A percentile compares a stretch with the other conserved stretches of the same genome.
phyloP scores from a whole-genome alignment of 192 early-diverging fungal genomes.

The Lobulomyces angularis region DNA sequence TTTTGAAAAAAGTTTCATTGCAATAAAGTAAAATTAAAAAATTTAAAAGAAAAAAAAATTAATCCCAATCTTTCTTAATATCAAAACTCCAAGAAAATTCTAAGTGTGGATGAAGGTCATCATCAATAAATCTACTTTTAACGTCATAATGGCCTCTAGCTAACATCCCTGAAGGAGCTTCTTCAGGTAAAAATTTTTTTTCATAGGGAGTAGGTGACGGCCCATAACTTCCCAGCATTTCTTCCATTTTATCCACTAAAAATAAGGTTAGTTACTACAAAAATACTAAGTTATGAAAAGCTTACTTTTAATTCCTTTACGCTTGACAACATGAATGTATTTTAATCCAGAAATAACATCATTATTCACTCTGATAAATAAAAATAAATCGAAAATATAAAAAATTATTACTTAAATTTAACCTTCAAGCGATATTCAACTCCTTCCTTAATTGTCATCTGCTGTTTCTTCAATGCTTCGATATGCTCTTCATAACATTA shows the following conservation, averaged over 20 bases:
- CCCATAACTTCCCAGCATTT: slow-evolving; percentile 95
- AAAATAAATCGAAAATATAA: neutral
- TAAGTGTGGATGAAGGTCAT: slow-evolving; percentile 69
- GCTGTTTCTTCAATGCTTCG: slow-evolving; percentile 52
- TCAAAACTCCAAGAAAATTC: slow-evolving; percentile 49
- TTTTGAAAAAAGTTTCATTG: no score
- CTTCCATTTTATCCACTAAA: slow-evolving; percentile 78
- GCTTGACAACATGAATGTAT: slow-evolving; percentile 88
- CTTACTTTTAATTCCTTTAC: slow-evolving; percentile 56
- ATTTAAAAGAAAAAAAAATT: no score
- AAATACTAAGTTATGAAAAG: neutral
- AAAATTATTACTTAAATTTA: slow-evolving; percentile 54
- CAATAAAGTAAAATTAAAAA: no score
- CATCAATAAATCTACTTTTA: slow-evolving; percentile 87
- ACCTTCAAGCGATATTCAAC: slow-evolving; percentile 87
- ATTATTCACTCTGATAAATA: slow-evolving; percentile 60
- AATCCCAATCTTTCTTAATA: slow-evolving; percentile 84
- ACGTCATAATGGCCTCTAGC: slow-evolving; percentile 86
- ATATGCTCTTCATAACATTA: slow-evolving; percentile 42
- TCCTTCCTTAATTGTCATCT: slow-evolving; percentile 92
- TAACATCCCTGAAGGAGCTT: slow-evolving; percentile 83
- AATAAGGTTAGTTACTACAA: neutral
- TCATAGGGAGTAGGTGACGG: slow-evolving; percentile 62
- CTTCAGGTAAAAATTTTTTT: slow-evolving; percentile 76
- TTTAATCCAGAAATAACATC: slow-evolving; percentile 91